phyloP scores from a whole-genome alignment of 2,329 filamentous ascomycete genomes.

The Microdochium paspali region DNA sequence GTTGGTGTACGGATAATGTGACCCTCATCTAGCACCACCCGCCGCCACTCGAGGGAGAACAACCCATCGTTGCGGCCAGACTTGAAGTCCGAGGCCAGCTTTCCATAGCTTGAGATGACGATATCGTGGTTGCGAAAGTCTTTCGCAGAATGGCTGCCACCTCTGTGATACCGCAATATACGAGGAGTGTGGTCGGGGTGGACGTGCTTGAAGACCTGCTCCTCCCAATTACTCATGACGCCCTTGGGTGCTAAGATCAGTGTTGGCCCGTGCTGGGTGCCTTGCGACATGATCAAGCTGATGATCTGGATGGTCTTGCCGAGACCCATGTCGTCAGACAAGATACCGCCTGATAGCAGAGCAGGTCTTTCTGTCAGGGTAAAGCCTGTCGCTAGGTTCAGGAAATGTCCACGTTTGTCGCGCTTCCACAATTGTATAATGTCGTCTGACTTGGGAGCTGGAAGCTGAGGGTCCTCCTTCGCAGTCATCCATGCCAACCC shows the following conservation, averaged over 20 bases:
- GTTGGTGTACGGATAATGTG: constrained; percentile 72
- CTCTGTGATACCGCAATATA: constrained; percentile 66
- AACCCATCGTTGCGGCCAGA: constrained; percentile 31
- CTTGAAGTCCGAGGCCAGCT: constrained; percentile 57
- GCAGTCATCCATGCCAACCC: constrained; percentile 74
- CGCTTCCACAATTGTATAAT: constrained; percentile 73
- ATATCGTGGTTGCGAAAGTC: constrained; percentile 62
- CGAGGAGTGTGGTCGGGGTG: constrained; percentile 51
- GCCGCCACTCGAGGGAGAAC: constrained; percentile 56
- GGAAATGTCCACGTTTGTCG: constrained; percentile 35
- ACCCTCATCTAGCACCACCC: constrained; percentile 75
- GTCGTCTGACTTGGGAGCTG: constrained; percentile 46
- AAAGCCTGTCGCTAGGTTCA: constrained; percentile 65
- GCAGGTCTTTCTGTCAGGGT: constrained; percentile 45
- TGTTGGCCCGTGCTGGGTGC: constrained; percentile 48
- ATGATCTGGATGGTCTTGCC: constrained; percentile 86
- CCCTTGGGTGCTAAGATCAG: constrained; percentile 75
- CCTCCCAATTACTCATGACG: constrained; percentile 86
- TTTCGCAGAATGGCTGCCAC: constrained; percentile 27
- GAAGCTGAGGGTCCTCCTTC: constrained; percentile 63
- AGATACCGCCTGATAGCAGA: constrained; percentile 70
- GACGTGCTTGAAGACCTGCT: constrained; percentile 68
- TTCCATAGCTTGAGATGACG: constrained; percentile 79
- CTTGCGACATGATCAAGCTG: constrained; percentile 56
- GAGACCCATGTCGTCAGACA: constrained; percentile 88